Evolutionary conservation across 1,284 basidiomycete species (phyloP), one percentile per base, ranked within the genome.

Genomic region (Vanrija sp.): DNA sequence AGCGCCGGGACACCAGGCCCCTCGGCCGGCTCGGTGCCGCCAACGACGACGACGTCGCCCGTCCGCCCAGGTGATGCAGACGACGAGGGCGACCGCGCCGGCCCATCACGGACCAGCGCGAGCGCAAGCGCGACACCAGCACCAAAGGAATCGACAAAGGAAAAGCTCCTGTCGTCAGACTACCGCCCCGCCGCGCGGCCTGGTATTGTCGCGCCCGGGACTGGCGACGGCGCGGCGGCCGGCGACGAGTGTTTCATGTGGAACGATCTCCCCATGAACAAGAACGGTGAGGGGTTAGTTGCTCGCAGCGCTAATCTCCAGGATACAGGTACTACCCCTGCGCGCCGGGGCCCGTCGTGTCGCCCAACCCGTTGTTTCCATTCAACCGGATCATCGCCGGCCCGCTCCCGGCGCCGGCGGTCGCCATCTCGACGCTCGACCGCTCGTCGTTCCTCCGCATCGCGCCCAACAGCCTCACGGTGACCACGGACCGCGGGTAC

Each of bases 401-500:
- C 37, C 63, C 68, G 1, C 51, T 65, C 0, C 66, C 71, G 1
- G 56, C 63, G 18, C 64, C 67, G 0, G 61, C 58, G 0, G 75
- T 78, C 2, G 69, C 76, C 23, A 63, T 78, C 42, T 77, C 75
- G 47, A 77, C 74, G 69, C 67, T 78, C 37, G 82, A 83, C 60
- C 75, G 82, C 6, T 80, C 78, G 3, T 59, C 70, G 3, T 82
- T 79, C 63, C 75, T 95, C 47, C 85, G 86, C 54, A 83, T 96
- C 55, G 88, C 89, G 0, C 82, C 84, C 44, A 88, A 95, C 63
- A 94, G 88, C 0, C 71, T 88, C 4, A 83, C 85, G 0, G 77
- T 92, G 47, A 80, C 84, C 4, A 88, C 94, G 3, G 88, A 89
- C 70, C 88, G 87, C 44, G 96, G 96, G 2, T 98, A 91, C 71